Percentiles rank a stretch among this genome's conserved stretches.
Conservation (phyloP, 768 basidiomycete genomes). For the Termitomyces titanicus region DNA sequence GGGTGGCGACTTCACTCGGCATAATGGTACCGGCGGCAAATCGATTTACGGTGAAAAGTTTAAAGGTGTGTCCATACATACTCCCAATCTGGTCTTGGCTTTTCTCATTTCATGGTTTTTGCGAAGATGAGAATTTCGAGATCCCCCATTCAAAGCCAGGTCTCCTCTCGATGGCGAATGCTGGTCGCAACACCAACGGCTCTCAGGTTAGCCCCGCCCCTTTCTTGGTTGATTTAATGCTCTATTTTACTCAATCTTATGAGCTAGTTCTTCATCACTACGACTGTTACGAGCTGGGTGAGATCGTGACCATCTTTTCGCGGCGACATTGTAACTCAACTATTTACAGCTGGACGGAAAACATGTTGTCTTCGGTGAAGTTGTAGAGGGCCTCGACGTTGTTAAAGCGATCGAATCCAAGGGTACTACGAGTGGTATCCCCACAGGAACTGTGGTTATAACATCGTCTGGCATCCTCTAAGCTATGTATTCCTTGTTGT, state of each 20-base stretch:
- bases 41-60: conserved; percentile 86
- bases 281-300: conserved; percentile 63
- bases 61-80: conserved; percentile 46
- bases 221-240: background rate
- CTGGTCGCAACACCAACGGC: conserved; percentile 77
- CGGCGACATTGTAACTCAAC: background rate
- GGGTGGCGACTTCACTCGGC: conserved; percentile 80
- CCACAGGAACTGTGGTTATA: conserved; percentile 51
- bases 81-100: background rate
- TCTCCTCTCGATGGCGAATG: conserved; percentile 85
- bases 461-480: conserved; percentile 49
- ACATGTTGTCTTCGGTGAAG: conserved; percentile 74
- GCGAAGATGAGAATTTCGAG: conserved; percentile 67
- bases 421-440: conserved; percentile 35
- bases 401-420: conserved; percentile 56
- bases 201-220: conserved; percentile 69
- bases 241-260: background rate
- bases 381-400: conserved; percentile 58
- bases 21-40: conserved; percentile 78
- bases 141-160: conserved; percentile 59
- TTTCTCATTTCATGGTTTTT: background rate
- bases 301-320: conserved; percentile 7
- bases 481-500: background rate
- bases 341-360: conserved; percentile 49
- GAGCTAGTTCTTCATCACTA: conserved; percentile 72